Percentiles rank a stretch among this genome's conserved stretches.
phyloP scores from a whole-genome alignment of 2,329 filamentous ascomycete species.

The Keithomyces neogunnii region DNA sequence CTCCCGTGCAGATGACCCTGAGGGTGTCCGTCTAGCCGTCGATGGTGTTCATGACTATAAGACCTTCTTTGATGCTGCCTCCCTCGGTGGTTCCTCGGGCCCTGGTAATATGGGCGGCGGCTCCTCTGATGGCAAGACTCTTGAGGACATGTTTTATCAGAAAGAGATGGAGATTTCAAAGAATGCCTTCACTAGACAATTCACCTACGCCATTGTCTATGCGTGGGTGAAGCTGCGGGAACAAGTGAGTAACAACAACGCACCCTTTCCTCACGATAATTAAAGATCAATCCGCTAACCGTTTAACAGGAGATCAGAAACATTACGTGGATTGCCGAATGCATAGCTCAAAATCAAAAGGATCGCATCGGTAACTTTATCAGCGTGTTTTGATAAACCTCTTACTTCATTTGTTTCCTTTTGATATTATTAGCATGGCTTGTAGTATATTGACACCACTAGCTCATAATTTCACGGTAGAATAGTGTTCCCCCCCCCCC shows the following conservation, averaged over 20 bases:
- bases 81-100: constrained; percentile 61
- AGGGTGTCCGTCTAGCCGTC: constrained; percentile 87
- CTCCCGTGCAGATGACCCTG: constrained; percentile 86
- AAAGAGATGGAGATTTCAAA: constrained; percentile 99
- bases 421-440: constrained; percentile 17
- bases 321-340: constrained; percentile 99
- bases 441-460: constrained; percentile 34
- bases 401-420: background rate
- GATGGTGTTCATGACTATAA: constrained; percentile 93
- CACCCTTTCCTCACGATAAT: background rate
- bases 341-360: constrained; percentile 99
- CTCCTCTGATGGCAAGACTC: constrained; percentile 74
- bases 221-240: constrained; percentile 96
- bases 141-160: constrained; percentile 98
- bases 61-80: constrained; percentile 87
- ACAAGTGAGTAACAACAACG: constrained; percentile 55
- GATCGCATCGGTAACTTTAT: constrained; percentile 98
- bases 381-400: constrained; percentile 69
- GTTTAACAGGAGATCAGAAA: constrained; percentile 83
- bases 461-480: constrained; percentile 28
- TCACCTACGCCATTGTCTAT: constrained; percentile 90
- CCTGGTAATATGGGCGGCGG: constrained; percentile 78
- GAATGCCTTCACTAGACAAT: constrained; percentile 88
- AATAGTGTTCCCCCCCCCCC: constrained; percentile 13
- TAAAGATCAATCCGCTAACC: constrained; percentile 20